Conservation (phyloP, 2,329 filamentous ascomycete genomes). For the Ophiostoma quercus region DNA sequence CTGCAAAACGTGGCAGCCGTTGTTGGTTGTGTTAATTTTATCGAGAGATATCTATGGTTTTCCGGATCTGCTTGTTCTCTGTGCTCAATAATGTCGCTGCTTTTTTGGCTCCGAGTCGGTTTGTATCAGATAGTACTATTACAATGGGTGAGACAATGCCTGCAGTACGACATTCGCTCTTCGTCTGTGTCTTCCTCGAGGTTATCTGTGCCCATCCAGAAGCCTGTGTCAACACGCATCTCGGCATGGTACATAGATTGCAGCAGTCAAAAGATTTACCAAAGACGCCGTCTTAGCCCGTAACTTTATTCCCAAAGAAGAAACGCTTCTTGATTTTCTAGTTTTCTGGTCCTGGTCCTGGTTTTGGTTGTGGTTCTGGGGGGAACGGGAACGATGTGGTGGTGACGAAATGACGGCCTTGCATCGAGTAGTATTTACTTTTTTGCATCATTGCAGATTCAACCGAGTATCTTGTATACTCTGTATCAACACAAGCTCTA, state of each 20-base stretch:
- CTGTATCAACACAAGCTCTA: background rate
- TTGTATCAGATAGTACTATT: background rate
- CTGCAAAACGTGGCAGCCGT: slow-evolving; percentile 3
- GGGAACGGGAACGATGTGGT: background rate
- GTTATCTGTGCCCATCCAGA: background rate
- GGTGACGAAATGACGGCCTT: background rate
- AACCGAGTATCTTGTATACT: background rate
- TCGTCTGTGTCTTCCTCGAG: background rate
- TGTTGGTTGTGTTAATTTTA: background rate
- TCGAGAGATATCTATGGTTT: background rate
- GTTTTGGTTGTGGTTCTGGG: background rate
- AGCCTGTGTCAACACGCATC: background rate
- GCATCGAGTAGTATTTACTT: background rate
- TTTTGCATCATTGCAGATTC: background rate
- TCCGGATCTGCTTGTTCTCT: background rate
- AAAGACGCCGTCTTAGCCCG: background rate
- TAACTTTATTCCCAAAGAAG: background rate
- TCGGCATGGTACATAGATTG: background rate
- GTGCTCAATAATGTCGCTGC: too few species aligned
- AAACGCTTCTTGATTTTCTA: background rate
- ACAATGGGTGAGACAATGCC: background rate
- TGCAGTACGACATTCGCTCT: background rate
- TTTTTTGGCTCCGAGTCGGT: background rate
- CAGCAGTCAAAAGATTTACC: too few species aligned
- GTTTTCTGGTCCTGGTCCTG: background rate